Evolutionary conservation across 345 rosid genomes (phyloP).

Genomic region (Salix exigua): DNA sequence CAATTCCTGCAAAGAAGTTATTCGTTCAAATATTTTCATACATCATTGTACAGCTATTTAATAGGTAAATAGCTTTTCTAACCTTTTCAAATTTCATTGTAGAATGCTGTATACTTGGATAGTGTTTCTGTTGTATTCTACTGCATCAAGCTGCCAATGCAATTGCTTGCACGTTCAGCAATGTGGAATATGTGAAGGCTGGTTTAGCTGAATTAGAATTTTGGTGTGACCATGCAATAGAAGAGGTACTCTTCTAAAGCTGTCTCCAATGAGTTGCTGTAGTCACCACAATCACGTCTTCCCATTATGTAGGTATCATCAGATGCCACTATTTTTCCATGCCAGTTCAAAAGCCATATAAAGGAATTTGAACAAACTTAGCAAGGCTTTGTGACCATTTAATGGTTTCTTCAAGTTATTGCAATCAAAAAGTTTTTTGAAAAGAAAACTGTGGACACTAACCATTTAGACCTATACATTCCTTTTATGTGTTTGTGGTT

Average conservation of each 20-base stretch:
- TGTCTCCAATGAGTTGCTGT: background rate
- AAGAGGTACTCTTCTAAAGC: slow-evolving; percentile 19
- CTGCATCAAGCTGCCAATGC: background rate
- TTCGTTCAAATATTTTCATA: slow-evolving; percentile 19
- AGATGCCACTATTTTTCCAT: background rate
- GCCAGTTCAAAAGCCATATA: background rate
- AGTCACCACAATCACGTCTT: background rate
- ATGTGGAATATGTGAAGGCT: slow-evolving; percentile 30
- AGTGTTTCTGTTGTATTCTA: background rate
- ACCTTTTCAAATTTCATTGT: background rate
- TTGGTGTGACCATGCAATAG: slow-evolving; percentile 27
- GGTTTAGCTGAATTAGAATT: slow-evolving; percentile 26
- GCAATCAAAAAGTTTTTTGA: background rate
- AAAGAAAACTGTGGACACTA: background rate
- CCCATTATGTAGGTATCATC: background rate
- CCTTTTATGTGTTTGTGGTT: background rate
- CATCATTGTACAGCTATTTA: slow-evolving; percentile 26
- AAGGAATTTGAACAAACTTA: background rate
- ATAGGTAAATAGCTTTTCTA: slow-evolving; percentile 18
- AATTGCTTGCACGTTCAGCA: slow-evolving; percentile 12
- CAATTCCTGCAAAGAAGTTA: slow-evolving; percentile 19
- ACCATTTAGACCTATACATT: background rate
- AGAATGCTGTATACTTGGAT: background rate
- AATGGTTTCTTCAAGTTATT: background rate
- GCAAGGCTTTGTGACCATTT: background rate